Percentiles rank a stretch among this genome's conserved stretches.
phyloP scores from a whole-genome alignment of 441 rosid genomes.

The Pelargonium citronellum region DNA sequence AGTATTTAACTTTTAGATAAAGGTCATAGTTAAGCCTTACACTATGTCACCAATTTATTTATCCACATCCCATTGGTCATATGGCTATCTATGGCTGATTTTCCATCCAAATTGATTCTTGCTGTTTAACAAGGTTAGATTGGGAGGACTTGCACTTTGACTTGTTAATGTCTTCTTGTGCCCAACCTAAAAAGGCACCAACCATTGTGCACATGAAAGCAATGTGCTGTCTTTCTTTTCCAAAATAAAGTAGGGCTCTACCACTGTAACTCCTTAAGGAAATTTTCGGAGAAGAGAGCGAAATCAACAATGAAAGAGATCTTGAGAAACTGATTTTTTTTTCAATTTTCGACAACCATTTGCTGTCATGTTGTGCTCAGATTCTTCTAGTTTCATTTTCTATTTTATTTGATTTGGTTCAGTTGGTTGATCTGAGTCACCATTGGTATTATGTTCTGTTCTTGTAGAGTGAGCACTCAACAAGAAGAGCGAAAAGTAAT shows the following conservation, averaged over 20 bases:
- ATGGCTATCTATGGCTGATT: not conserved
- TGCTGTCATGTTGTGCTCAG: not conserved
- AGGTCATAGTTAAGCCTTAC: not conserved
- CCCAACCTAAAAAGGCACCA: not conserved
- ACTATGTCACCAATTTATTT: not conserved
- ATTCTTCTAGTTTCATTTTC: no score
- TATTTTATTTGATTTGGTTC: no score
- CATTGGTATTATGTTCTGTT: not conserved
- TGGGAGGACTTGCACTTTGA: slow-evolving; percentile 1
- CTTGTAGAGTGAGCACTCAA: not conserved
- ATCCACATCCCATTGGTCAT: not conserved
- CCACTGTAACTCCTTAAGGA: not conserved
- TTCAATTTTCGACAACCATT: not conserved
- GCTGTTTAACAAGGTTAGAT: not conserved
- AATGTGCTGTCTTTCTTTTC: not conserved
- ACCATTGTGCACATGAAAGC: not conserved
- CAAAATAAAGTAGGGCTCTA: not conserved
- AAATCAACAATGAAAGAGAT: not conserved
- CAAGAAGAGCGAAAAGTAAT: not conserved
- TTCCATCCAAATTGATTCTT: no score
- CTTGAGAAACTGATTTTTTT: not conserved
- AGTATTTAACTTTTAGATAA: not conserved
- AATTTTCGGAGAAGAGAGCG: not conserved
- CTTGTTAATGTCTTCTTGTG: not conserved
- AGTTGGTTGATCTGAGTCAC: not conserved